Conservation (phyloP, 371 early-diverging fungal genomes). For the Actinomortierella ambigua region DNA sequence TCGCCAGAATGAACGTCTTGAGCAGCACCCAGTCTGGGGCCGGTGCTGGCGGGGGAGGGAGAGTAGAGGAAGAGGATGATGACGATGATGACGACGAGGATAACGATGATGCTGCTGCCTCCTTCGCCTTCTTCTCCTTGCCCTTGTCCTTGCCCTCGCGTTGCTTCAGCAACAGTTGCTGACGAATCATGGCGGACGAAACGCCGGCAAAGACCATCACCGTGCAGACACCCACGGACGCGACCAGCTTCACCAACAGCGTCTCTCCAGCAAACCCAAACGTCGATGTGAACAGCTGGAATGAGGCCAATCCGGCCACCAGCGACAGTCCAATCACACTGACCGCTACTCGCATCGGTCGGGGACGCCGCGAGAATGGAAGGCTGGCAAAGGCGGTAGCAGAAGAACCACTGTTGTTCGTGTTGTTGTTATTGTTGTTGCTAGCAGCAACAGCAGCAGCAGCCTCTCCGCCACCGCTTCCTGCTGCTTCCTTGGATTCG, state of each 20-base stretch:
- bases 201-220: slow-evolving; percentile 31
- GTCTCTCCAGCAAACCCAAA: slow-evolving; percentile 43
- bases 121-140: neutral
- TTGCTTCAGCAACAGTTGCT: slow-evolving; percentile 13
- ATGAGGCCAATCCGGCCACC: slow-evolving; percentile 27
- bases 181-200: slow-evolving; percentile 26
- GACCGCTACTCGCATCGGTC: slow-evolving; percentile 19
- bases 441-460: neutral
- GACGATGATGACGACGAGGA: slow-evolving; percentile 11
- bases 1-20: slow-evolving; percentile 70
- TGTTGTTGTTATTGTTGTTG: slow-evolving; percentile 8
- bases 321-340: slow-evolving; percentile 20
- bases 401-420: slow-evolving; percentile 10
- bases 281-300: slow-evolving; percentile 23
- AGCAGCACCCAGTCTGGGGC: slow-evolving; percentile 60
- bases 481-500: slow-evolving; percentile 3
- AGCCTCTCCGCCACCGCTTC: neutral
- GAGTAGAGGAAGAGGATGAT: slow-evolving; percentile 6
- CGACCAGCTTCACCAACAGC: slow-evolving; percentile 29
- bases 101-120: slow-evolving; percentile 11
- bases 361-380: slow-evolving; percentile 27
- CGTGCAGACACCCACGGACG: slow-evolving; percentile 29
- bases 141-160: neutral
- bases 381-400: slow-evolving; percentile 12
- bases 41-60: slow-evolving; percentile 6